Evolutionary conservation across 1,139 yeast species (phyloP).

Genomic region (Lodderomyces theae): DNA sequence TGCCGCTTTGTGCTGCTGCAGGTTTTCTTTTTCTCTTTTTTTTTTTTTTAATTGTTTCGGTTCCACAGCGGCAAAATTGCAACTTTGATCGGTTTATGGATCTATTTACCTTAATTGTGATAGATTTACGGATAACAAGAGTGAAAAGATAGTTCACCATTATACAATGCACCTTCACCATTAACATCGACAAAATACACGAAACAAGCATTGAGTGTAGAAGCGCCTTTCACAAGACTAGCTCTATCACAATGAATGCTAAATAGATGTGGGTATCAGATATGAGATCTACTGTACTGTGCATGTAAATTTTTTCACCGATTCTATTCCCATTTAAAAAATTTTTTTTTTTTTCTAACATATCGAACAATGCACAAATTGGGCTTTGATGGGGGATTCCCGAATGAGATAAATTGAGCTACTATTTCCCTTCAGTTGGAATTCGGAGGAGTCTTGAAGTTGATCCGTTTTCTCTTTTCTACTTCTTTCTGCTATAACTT

Average conservation of each 20-base stretch:
- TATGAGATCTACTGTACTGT: no score
- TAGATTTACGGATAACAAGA: neutral
- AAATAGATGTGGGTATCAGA: no score
- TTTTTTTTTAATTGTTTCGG: neutral
- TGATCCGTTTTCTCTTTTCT: neutral
- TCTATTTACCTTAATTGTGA: neutral
- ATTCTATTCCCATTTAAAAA: no score
- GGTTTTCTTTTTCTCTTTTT: neutral
- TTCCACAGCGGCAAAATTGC: neutral
- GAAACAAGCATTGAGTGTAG: no score
- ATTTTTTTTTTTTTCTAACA: no score
- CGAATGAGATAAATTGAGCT: neutral
- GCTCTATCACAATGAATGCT: no score
- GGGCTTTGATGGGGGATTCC: neutral
- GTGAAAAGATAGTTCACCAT: no score
- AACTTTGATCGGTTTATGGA: neutral
- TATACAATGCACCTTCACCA: no score
- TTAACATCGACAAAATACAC: no score
- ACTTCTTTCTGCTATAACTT: neutral
- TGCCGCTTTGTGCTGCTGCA: neutral
- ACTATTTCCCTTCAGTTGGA: neutral
- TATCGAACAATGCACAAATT: neutral
- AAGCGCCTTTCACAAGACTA: no score
- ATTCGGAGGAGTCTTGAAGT: neutral
- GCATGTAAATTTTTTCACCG: neutral